A percentile compares a stretch with the other conserved stretches of the same genome.
These are phyloP conservation scores for Ampelocalamus luodianensis DNA, from an alignment of 176 grass and related monocot genomes.

Conservation along the genomic window DNA sequence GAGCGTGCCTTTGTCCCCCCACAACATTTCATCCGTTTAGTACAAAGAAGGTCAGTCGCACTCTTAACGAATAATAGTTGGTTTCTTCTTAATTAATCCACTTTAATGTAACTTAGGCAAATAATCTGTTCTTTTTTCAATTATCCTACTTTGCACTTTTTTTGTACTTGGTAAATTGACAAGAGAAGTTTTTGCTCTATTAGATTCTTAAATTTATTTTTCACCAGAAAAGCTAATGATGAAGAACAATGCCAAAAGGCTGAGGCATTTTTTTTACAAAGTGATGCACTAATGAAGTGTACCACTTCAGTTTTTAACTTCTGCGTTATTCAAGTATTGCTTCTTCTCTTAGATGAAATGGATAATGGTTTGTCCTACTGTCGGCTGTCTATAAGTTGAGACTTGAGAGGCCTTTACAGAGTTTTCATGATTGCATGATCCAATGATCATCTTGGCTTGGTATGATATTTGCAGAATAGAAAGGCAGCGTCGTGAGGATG, in stretches of 20 bases:
- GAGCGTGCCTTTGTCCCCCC: conserved; percentile 94
- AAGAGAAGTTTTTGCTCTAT: not conserved
- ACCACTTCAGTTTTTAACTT: conserved; percentile 7
- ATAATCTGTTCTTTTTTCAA: not conserved
- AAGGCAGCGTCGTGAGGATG: conserved; percentile 83
- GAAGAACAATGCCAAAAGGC: conserved; percentile 7
- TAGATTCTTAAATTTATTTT: conserved; percentile 23
- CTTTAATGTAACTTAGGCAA: conserved; percentile 13
- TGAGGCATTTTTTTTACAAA: not conserved
- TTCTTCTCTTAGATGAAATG: not conserved
- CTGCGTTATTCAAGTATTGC: not conserved
- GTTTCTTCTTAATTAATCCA: conserved; percentile 26
- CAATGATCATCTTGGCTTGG: conserved; percentile 28
- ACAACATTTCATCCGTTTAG: conserved; percentile 89
- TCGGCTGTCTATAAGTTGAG: not conserved
- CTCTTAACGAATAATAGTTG: conserved; percentile 31
- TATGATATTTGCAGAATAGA: conserved; percentile 73
- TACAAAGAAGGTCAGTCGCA: conserved; percentile 71
- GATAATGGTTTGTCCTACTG: conserved; percentile 25
- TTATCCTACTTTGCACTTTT: not conserved
- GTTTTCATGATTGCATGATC: conserved; percentile 20
- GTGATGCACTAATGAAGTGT: not conserved
- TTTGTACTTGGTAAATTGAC: conserved; percentile 20
- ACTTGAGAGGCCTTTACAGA: not conserved
- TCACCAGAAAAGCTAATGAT: conserved; percentile 15